Percentiles rank a stretch among this genome's conserved stretches.
These are phyloP conservation scores for Fagopyrum esculentum DNA, from an alignment of 148 eudicot genomes.

Conservation along the genomic window DNA sequence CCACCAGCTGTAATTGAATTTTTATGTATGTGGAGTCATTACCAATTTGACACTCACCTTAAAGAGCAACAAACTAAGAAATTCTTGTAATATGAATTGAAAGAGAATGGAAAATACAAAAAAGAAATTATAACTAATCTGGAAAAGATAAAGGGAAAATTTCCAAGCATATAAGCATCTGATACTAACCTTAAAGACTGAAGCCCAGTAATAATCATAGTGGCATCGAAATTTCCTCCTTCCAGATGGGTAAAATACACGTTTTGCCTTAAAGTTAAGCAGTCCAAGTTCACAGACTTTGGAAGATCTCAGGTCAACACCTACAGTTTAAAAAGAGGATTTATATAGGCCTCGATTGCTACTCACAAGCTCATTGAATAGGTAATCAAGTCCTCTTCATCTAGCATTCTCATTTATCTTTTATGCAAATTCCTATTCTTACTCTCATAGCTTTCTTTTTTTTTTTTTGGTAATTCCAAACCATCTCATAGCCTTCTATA, in stretches of 20 bases:
- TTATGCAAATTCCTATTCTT: background rate
- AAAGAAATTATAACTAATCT: background rate
- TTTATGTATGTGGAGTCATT: background rate
- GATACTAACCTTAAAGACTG: conserved; percentile 63
- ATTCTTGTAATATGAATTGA: background rate
- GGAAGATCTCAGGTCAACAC: conserved; percentile 87
- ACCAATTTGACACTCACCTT: background rate
- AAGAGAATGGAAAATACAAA: background rate
- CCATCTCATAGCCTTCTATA: background rate
- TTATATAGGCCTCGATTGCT: background rate
- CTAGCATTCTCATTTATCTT: background rate
- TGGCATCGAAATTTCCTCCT: conserved; percentile 81
- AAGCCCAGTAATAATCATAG: conserved; percentile 98
- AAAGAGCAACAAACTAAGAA: background rate
- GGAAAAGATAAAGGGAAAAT: background rate
- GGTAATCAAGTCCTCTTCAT: background rate
- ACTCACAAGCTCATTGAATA: background rate
- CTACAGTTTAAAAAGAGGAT: conserved; percentile 32
- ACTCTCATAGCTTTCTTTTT: background rate
- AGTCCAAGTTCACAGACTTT: conserved; percentile 95
- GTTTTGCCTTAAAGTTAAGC: conserved; percentile 87
- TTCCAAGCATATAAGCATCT: background rate
- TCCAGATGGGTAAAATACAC: conserved; percentile 75
- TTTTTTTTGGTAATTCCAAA: no score
- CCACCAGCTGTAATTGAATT: background rate